These are phyloP conservation scores for Gastrolobium villosum DNA, from an alignment of 306 rosid species.

Conservation along the genomic window DNA sequence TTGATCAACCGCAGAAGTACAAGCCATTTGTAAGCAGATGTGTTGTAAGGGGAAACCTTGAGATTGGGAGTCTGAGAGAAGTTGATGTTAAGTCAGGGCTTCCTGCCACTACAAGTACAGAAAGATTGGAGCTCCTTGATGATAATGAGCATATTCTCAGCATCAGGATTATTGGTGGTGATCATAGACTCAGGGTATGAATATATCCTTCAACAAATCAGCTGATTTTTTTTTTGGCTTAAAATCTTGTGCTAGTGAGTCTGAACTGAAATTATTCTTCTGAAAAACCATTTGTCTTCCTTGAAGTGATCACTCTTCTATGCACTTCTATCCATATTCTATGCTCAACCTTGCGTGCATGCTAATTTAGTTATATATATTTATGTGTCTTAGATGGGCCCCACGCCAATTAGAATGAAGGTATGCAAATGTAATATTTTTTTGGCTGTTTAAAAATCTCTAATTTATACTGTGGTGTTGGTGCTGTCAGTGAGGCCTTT, in stretches of 20 bases:
- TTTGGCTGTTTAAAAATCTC: conserved; percentile 1
- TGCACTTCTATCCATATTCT: conserved; percentile 7
- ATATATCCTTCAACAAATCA: not conserved
- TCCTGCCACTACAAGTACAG: conserved; percentile 96
- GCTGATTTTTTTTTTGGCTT: not conserved
- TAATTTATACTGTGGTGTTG: not conserved
- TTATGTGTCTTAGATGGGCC: conserved; percentile 1
- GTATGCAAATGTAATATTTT: not conserved
- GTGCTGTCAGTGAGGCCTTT: conserved; percentile 1
- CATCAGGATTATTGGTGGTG: conserved; percentile 88
- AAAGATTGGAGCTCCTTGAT: conserved; percentile 92
- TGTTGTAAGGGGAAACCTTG: conserved; percentile 87
- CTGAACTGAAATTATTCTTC: not conserved
- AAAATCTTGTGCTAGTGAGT: not conserved
- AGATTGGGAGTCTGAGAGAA: conserved; percentile 94
- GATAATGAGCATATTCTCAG: conserved; percentile 89
- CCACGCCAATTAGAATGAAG: conserved; percentile 20
- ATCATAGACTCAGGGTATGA: conserved; percentile 94
- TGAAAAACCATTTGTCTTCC: not conserved
- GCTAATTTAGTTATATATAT: not conserved
- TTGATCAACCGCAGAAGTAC: conserved; percentile 94
- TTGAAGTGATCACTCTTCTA: conserved; percentile 12
- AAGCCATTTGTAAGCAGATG: conserved; percentile 96
- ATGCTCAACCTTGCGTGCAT: conserved; percentile 7
- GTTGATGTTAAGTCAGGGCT: conserved; percentile 94